Conservation (phyloP, 225 moss, liverwort and hornwort species). For the Polytrichum formosum region DNA sequence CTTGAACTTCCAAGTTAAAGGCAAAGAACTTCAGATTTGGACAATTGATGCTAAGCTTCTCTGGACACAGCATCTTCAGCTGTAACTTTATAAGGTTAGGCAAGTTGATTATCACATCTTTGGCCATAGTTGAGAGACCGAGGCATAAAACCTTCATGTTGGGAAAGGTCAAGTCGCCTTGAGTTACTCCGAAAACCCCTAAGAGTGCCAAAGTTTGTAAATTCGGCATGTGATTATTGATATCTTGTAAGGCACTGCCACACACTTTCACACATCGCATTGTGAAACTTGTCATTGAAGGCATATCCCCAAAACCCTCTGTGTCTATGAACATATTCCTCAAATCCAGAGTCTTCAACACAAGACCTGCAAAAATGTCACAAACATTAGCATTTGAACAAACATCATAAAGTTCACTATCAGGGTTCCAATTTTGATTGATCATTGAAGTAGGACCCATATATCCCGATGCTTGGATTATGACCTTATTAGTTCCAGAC, state of each 20-base stretch:
- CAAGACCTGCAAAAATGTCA: constrained; percentile 25
- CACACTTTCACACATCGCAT: constrained; percentile 48
- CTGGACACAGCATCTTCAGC: constrained; percentile 51
- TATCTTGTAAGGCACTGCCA: constrained; percentile 21
- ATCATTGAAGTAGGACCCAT: too few species aligned
- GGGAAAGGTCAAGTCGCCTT: constrained; percentile 23
- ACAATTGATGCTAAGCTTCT: constrained; percentile 24
- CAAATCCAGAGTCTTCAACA: constrained; percentile 43
- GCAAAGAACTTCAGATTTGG: constrained; percentile 28
- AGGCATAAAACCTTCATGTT: constrained; percentile 40
- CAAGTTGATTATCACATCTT: constrained; percentile 30
- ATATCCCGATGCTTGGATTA: too few species aligned
- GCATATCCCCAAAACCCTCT: constrained; percentile 36
- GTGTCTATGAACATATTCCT: constrained; percentile 58
- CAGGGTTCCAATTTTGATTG: too few species aligned
- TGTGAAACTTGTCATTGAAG: constrained; percentile 34
- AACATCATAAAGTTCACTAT: too few species aligned
- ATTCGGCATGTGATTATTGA: constrained; percentile 37
- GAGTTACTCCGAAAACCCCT: constrained; percentile 36
- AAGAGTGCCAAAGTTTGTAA: constrained; percentile 40
- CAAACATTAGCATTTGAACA: too few species aligned
- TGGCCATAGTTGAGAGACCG: constrained; percentile 44
- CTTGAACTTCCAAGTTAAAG: constrained; percentile 46
- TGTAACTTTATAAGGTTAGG: constrained; percentile 52
- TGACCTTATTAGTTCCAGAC: too few species aligned